These are phyloP conservation scores for Seminavis robusta DNA, from an alignment of 108 stramenopile genomes.

Conservation along the genomic window DNA sequence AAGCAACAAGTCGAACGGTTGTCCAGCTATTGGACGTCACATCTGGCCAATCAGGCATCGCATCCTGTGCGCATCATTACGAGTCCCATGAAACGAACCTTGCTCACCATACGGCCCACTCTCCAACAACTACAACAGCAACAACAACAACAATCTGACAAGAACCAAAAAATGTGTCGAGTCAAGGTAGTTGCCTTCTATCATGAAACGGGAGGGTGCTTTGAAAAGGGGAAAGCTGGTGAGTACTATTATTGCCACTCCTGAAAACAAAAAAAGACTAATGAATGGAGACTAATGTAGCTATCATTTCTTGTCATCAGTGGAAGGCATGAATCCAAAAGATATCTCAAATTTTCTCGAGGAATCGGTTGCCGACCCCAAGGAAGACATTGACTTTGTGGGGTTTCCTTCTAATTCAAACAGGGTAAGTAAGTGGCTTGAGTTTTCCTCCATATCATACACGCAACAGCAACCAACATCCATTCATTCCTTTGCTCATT, in stretches of 20 bases:
- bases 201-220: slow-evolving; percentile 72
- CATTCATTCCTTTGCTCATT: no score
- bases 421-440: no score
- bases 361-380: slow-evolving; percentile 12
- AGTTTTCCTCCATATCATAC: no score
- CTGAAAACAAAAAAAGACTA: no score
- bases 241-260: no score
- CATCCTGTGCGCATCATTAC: slow-evolving; percentile 54
- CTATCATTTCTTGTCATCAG: no score
- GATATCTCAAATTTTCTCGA: slow-evolving; percentile 32
- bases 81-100: slow-evolving; percentile 71
- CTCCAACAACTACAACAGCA: slow-evolving; percentile 29
- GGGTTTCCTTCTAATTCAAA: no score
- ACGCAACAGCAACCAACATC: no score
- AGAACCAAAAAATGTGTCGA: neutral
- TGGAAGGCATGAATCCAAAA: slow-evolving; percentile 61
- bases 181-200: slow-evolving; percentile 55
- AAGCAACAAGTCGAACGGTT: slow-evolving; percentile 46
- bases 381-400: slow-evolving; percentile 30
- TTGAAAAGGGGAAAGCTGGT: slow-evolving; percentile 43
- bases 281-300: no score
- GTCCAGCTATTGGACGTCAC: slow-evolving; percentile 48
- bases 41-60: slow-evolving; percentile 54
- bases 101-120: slow-evolving; percentile 64
- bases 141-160: neutral